phyloP scores from a whole-genome alignment of 2,329 filamentous ascomycete genomes.

The Colletotrichum lentis region DNA sequence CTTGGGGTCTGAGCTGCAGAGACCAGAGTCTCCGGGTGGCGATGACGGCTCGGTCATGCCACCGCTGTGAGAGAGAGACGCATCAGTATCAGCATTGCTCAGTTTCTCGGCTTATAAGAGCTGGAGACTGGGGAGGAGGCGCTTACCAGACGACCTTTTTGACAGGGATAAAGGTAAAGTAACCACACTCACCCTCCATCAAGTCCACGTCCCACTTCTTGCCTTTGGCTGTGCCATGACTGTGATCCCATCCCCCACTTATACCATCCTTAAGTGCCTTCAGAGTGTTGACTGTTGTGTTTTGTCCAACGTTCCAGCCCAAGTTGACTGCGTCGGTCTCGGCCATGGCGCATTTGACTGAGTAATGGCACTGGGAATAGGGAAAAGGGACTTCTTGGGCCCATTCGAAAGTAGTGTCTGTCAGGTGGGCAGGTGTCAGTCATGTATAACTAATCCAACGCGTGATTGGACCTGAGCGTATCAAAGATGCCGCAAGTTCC shows the following conservation, averaged over 20 bases:
- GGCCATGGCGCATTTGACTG: slow-evolving; percentile 44
- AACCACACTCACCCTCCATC: slow-evolving; percentile 34
- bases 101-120: too few species aligned
- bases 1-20: neutral
- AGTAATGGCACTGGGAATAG: slow-evolving; percentile 47
- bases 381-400: slow-evolving; percentile 48
- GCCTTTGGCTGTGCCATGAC: neutral
- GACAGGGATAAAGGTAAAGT: slow-evolving; percentile 39
- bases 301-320: slow-evolving; percentile 46
- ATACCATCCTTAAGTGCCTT: slow-evolving; percentile 42
- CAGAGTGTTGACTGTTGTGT: slow-evolving; percentile 40
- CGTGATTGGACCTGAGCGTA: neutral
- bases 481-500: too few species aligned
- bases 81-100: neutral
- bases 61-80: neutral
- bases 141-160: slow-evolving; percentile 34
- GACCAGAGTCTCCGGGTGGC: neutral
- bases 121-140: neutral
- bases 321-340: slow-evolving; percentile 43
- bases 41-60: neutral
- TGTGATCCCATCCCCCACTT: slow-evolving; percentile 34
- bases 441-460: neutral
- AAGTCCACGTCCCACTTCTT: slow-evolving; percentile 24
- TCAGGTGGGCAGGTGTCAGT: neutral
- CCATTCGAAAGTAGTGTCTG: slow-evolving; percentile 41